Evolutionary conservation across 2,329 filamentous ascomycete genomes (phyloP), one percentile per base, ranked within the genome.

Genomic region (Ophiostoma sp.): DNA sequence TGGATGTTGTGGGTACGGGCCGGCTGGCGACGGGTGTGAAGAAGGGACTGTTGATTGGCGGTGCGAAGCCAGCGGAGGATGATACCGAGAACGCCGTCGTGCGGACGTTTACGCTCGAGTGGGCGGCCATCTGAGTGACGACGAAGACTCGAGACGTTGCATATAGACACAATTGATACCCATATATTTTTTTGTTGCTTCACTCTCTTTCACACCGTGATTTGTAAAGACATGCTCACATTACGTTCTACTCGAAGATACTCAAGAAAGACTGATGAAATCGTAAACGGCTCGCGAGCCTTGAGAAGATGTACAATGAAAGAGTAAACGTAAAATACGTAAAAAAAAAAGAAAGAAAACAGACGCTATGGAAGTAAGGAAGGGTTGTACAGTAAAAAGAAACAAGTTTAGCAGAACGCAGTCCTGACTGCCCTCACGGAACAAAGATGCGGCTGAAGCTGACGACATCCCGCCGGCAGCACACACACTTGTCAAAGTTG

Each of bases 401-500:
- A 59, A 55, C 31, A 39, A 50, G 48, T 50, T 19, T 50, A 15
- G 5, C 5, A 17, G 48, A 50, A 7, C n/a, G 48, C 12, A 50
- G 48, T 15, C 6, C 12, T 12, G 22, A 17, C 17, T 57, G 52
- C 17, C 12, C 5, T 82, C 78, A 92, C 69, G 96, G 96, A 55
- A 98, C 94, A 85, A 93, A 99, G 74, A 99, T 90, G 77, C 94
- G 89, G 77, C 93, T 95, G 82, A 97, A 98, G 72, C 95, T 96
- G 72, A 90, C 89, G 39, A 98, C 94, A 78, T 96, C 92, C 73
- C 93, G 89, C 69, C 96, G 88, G 81, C 96, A 98, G 79, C 95
- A 98, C 52, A 98, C 95, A 80, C 96, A 99, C 80, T 93, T 97
- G 76, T 95, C 93, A 80, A 97, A 98, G 81, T 98, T 98, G 81